Base-by-base conservation (phyloP, 768 basidiomycete species). In the Cyclocybe cylindracea region DNA sequence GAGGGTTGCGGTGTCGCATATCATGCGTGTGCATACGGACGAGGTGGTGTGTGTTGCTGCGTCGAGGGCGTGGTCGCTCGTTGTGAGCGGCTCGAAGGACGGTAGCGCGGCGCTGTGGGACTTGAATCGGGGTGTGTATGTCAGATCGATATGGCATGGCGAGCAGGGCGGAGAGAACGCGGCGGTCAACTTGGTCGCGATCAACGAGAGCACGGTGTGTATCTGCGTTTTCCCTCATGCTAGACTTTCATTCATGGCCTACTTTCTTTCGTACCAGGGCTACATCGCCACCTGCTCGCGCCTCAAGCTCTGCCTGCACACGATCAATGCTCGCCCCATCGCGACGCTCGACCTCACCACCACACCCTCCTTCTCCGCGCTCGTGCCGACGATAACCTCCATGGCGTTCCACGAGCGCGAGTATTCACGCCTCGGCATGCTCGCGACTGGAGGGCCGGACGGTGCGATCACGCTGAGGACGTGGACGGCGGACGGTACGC, bases 61-160 rank as follows among this genome's bases (percentile, higher is more conserved):
- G 1, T 94, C 89, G 10, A 75, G 87, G 39, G 70, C 86, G 2
- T 96, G 94, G 94, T 91, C 90, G 1, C 60, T 93, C 18, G 80
- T 84, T 18, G 80, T 94, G 39, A 94, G 90, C 57, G 92, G 92
- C 8, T 89, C 90, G 11, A 79, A 82, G 61, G 94, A 96, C 60
- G 91, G 94, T 1, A 91, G 86, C 54, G 91, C 89, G 0, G 87
- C 87, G 3, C 51, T 96, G 3, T 97, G 94, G 94, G 94, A 96
- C 66, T 77, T 94, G 46, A 96, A 97, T 63, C 75, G 84, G 24
- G 88, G 89, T 7, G 72, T 83, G 7, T 96, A 97, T 56, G 83
- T 89, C 10, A 75, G 87, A 48, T 89, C 91, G 0, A 87, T 93
- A 31, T 87, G 87, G 81, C 89, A 92, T 50, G 78, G 77, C 9